Base-by-base conservation (phyloP, 2,329 filamentous ascomycete genomes). In the Pestalotiopsis sp. region DNA sequence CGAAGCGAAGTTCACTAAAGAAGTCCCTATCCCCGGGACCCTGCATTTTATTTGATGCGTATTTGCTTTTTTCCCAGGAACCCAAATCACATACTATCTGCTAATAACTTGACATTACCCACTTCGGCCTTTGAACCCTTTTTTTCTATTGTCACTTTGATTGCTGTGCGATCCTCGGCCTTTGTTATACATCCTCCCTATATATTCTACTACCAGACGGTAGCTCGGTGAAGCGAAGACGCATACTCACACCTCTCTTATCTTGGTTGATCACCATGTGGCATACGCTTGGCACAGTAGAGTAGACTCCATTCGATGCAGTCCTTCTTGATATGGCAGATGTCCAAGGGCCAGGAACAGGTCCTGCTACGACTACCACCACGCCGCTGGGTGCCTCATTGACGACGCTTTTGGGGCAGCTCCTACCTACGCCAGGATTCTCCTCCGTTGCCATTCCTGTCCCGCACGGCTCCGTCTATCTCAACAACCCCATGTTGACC, bases 391-490 rank as follows among this genome's bases (percentile, higher is more conserved):
- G 64, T 27, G 63, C 41, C 41, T n/a, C 36, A 23, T 49, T 52
- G 12, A 12, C 36, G 12, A 31, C 36, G 12, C 4, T 41, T 64
- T 25, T 65, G 9, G 61, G 66, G 9, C 31, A 36, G 31, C 61
- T 67, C 12, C 13, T 69, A 31, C 66, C 68, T 9, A 52, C 61
- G 17, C 65, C 65, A 5, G 68, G 68, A 61, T 69, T 69, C 61
- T 67, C 68, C 27, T 67, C 68, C 66, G 49, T 69, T 38, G 68
- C 68, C 11, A 69, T 69, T 25, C 68, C 68, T 20, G n/a, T 69
- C 23, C 68, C 68, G 4, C 6, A 39, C 14, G 45, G 49, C 20
- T 68, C 68, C 4, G 36, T 69, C 11, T 67, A 69, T 56, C 66
- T 66, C 27, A 62, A 49, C 41, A 41, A 23, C 57, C 31, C 36